phyloP scores from a whole-genome alignment of 371 early-diverging fungal genomes.

The Saksenaea oblongispora region DNA sequence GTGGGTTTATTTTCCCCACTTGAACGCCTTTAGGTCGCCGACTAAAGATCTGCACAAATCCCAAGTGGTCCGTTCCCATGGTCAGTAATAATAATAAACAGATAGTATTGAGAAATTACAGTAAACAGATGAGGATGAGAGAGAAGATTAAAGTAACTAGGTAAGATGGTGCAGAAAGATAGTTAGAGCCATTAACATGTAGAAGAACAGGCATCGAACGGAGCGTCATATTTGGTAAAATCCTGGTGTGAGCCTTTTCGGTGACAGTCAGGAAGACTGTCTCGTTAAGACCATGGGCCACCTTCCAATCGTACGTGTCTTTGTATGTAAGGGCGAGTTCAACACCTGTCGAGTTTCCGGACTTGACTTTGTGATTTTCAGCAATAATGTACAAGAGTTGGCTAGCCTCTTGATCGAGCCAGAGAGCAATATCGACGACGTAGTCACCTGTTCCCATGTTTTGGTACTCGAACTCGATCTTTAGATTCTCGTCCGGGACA shows the following conservation, averaged over 20 bases:
- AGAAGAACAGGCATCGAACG: slow-evolving; percentile 6
- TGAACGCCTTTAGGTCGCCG: no score
- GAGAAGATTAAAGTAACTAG: not conserved
- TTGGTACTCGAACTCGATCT: slow-evolving; percentile 34
- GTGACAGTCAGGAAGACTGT: slow-evolving; percentile 34
- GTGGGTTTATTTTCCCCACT: no score
- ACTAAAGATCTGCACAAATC: no score
- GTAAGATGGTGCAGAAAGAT: not conserved
- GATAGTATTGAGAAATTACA: no score
- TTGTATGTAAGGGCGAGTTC: slow-evolving; percentile 21
- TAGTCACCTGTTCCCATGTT: slow-evolving; percentile 44
- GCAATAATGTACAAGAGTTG: slow-evolving; percentile 23
- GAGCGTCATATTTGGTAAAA: not conserved
- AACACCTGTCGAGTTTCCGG: slow-evolving; percentile 37
- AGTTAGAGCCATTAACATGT: slow-evolving; percentile 5
- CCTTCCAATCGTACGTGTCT: slow-evolving; percentile 38
- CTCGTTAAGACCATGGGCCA: slow-evolving; percentile 30
- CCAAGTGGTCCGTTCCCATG: no score
- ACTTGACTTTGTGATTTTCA: slow-evolving; percentile 12
- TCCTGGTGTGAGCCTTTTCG: slow-evolving; percentile 10
- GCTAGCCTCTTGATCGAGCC: slow-evolving; percentile 21
- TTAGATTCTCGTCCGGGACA: slow-evolving; percentile 25
- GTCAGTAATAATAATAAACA: no score
- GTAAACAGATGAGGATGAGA: not conserved
- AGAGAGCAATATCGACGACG: slow-evolving; percentile 29